A percentile compares a stretch with the other conserved stretches of the same genome.
phyloP scores from a whole-genome alignment of 1,139 yeast species.

The Saccharomyces pastorianus region DNA sequence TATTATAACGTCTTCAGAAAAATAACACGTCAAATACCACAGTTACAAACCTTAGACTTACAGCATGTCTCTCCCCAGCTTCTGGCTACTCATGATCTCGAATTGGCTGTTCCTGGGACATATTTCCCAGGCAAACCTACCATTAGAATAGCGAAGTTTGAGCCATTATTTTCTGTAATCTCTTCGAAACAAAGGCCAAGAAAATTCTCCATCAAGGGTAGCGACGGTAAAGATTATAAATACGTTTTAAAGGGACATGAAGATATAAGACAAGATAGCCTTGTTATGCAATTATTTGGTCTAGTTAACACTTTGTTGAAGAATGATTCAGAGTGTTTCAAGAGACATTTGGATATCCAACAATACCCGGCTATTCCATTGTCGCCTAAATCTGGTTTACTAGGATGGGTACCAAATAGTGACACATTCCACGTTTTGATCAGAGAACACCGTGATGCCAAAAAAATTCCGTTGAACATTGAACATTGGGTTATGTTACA shows the following conservation, averaged over 20 bases:
- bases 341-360: slow-evolving; percentile 89
- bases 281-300: slow-evolving; percentile 97
- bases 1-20: slow-evolving; percentile 90
- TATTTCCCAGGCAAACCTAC: slow-evolving; percentile 80
- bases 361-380: slow-evolving; percentile 88
- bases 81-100: slow-evolving; percentile 68
- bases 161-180: slow-evolving; percentile 76
- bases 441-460: slow-evolving; percentile 83
- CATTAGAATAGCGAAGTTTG: slow-evolving; percentile 64
- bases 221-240: slow-evolving; percentile 85
- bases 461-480: slow-evolving; percentile 80
- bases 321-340: slow-evolving; percentile 92
- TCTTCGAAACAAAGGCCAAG: slow-evolving; percentile 96
- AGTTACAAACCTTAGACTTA: slow-evolving; percentile 73
- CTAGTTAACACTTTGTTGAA: slow-evolving; percentile 82
- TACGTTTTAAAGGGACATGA: slow-evolving; percentile 90
- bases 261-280: slow-evolving; percentile 93
- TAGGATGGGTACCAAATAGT: slow-evolving; percentile 96
- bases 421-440: slow-evolving; percentile 94
- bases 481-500: slow-evolving; percentile 94
- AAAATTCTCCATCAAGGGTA: slow-evolving; percentile 66
- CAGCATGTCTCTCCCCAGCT: slow-evolving; percentile 92
- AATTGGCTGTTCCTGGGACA: slow-evolving; percentile 90
- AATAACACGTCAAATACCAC: slow-evolving; percentile 82
- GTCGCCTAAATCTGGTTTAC: slow-evolving; percentile 89